These are phyloP conservation scores for Annulohypoxylon stygium DNA, from an alignment of 495 filamentous ascomycete species.

Conservation along the genomic window DNA sequence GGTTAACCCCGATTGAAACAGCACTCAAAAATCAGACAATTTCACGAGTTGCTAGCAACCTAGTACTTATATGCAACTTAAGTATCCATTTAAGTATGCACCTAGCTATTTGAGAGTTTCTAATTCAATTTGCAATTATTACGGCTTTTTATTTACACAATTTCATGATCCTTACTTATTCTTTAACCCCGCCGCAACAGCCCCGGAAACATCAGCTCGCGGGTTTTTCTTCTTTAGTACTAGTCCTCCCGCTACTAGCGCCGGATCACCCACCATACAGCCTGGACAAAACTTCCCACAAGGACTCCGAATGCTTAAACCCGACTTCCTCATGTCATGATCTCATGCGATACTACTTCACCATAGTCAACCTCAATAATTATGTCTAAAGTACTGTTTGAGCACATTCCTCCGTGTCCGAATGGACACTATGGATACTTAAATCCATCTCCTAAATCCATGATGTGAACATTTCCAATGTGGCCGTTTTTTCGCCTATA, in stretches of 20 bases:
- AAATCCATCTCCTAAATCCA: constrained; percentile 35
- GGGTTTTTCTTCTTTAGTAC: neutral
- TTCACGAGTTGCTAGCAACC: too few relatives aligned
- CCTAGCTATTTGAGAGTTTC: too few relatives aligned
- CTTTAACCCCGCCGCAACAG: neutral
- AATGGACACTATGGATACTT: constrained; percentile 13
- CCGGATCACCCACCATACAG: neutral
- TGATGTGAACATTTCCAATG: constrained; percentile 4
- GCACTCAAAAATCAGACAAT: too few relatives aligned
- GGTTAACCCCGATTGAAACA: too few relatives aligned
- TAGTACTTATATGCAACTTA: too few relatives aligned
- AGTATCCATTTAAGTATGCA: too few relatives aligned
- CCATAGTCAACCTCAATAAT: neutral
- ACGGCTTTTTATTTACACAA: neutral
- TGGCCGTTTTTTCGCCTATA: constrained; percentile 18
- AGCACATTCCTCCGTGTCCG: neutral
- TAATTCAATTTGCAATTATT: too few relatives aligned
- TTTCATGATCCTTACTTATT: neutral
- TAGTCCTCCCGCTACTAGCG: neutral
- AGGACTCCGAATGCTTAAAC: constrained; percentile 6
- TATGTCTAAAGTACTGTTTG: neutral
- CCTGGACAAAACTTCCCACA: neutral
- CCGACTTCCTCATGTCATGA: neutral
- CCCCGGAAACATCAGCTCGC: neutral
- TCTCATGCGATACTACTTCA: neutral